Evolutionary conservation across 169 alveolate species (phyloP).

Genomic region (Besnoitia besnoiti): DNA sequence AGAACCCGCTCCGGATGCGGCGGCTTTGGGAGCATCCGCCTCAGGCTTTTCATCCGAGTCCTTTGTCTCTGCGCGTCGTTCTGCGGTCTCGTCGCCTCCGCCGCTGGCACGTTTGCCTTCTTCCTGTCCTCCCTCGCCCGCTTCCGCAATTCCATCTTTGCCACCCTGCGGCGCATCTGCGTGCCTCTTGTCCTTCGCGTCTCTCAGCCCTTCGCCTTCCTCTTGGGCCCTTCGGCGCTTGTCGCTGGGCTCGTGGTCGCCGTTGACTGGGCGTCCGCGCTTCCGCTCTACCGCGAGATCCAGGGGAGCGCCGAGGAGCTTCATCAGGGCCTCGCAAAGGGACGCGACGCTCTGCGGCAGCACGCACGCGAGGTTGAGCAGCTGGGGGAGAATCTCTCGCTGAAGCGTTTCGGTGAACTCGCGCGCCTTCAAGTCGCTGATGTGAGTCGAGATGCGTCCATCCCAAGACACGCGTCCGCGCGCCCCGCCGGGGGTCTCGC

Average conservation of each 20-base stretch:
- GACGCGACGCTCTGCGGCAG: conserved; percentile 48
- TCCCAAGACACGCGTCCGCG: conserved; percentile 12
- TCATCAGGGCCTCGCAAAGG: conserved; percentile 47
- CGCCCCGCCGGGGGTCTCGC: background rate
- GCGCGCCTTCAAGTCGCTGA: conserved; percentile 42
- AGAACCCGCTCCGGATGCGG: too few species aligned
- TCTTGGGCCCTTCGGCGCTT: background rate
- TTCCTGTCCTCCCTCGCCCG: background rate
- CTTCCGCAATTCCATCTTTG: background rate
- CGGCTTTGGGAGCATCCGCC: too few species aligned
- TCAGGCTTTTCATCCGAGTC: too few species aligned
- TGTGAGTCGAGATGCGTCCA: conserved; percentile 19
- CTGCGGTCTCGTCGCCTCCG: too few species aligned
- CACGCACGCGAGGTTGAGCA: conserved; percentile 40
- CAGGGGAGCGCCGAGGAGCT: conserved; percentile 44
- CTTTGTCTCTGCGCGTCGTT: too few species aligned
- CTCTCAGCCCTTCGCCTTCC: background rate
- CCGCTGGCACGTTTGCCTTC: too few species aligned
- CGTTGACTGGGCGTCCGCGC: background rate
- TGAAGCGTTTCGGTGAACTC: conserved; percentile 34
- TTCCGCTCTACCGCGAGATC: conserved; percentile 31
- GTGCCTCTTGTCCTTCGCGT: background rate
- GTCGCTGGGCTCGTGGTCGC: background rate
- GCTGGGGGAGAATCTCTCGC: conserved; percentile 31
- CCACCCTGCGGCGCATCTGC: background rate